Evolutionary conservation across 805 yeast genomes (phyloP).

Genomic region (Candida krabiensis): DNA sequence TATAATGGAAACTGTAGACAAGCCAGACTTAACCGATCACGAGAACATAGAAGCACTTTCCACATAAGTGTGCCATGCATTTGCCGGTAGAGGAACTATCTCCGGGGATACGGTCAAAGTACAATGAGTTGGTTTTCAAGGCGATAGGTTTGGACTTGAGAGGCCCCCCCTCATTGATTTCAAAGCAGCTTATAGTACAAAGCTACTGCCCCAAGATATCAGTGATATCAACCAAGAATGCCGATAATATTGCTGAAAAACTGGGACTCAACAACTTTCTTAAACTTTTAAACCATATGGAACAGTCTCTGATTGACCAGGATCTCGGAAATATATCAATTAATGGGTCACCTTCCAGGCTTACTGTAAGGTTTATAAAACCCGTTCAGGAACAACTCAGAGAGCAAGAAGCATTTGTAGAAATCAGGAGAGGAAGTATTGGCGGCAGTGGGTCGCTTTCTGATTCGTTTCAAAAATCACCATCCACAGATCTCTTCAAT

Average conservation of each 20-base stretch:
- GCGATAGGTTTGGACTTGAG: slow-evolving; percentile 22
- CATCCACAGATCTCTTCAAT: slow-evolving; percentile 25
- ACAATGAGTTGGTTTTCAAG: slow-evolving; percentile 17
- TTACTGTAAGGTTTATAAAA: slow-evolving; percentile 28
- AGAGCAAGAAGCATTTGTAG: slow-evolving; percentile 19
- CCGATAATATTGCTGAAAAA: slow-evolving; percentile 21
- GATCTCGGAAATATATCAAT: slow-evolving; percentile 17
- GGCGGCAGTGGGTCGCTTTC: slow-evolving; percentile 11
- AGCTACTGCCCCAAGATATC: slow-evolving; percentile 34
- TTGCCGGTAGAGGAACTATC: slow-evolving; percentile 9
- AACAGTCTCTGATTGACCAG: slow-evolving; percentile 21
- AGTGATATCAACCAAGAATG: slow-evolving; percentile 26
- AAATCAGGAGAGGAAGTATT: slow-evolving; percentile 13
- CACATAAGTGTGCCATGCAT: too few relatives aligned
- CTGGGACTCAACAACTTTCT: slow-evolving; percentile 22
- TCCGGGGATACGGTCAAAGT: slow-evolving; percentile 20
- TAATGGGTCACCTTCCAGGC: slow-evolving; percentile 15
- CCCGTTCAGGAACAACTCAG: slow-evolving; percentile 26
- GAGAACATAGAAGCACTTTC: too few relatives aligned
- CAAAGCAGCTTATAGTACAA: slow-evolving; percentile 29
- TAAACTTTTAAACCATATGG: slow-evolving; percentile 30
- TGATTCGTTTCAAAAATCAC: slow-evolving; percentile 10
- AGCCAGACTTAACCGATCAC: too few relatives aligned
- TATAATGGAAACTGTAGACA: too few relatives aligned
- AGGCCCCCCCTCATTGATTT: slow-evolving; percentile 29